phyloP scores from a whole-genome alignment of 257 asterid species.

The Gynochthodes officinalis region DNA sequence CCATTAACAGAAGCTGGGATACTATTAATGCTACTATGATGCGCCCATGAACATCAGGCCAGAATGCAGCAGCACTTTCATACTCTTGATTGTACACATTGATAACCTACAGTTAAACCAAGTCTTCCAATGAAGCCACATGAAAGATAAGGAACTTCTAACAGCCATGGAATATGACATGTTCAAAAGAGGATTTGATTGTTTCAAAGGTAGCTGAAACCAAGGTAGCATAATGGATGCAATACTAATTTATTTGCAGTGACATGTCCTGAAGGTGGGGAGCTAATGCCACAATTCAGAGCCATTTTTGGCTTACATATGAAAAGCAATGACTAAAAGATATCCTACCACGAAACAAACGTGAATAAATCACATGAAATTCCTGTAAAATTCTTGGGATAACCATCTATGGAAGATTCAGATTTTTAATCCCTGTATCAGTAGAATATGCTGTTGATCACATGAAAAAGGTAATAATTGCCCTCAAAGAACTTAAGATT shows the following conservation, averaged over 20 bases:
- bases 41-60: slow-evolving; percentile 97
- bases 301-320: not conserved
- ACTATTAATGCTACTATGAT: slow-evolving; percentile 62
- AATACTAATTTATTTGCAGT: no score
- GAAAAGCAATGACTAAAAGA: not conserved
- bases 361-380: no score
- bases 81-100: slow-evolving; percentile 93
- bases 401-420: no score
- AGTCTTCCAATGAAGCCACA: not conserved
- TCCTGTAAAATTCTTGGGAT: no score
- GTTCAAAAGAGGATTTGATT: not conserved
- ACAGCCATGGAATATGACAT: not conserved
- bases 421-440: not conserved
- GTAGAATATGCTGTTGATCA: not conserved
- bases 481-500: not conserved
- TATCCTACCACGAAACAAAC: not conserved
- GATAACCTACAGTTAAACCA: slow-evolving; percentile 55
- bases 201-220: no score
- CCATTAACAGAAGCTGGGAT: slow-evolving; percentile 76
- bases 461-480: not conserved
- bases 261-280: not conserved
- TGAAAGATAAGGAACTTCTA: not conserved
- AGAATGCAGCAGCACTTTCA: slow-evolving; percentile 89
- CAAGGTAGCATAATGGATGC: no score
- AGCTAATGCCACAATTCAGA: not conserved